phyloP scores from a whole-genome alignment of 2,329 filamentous ascomycete genomes.

The Epichloe glyceriae region DNA sequence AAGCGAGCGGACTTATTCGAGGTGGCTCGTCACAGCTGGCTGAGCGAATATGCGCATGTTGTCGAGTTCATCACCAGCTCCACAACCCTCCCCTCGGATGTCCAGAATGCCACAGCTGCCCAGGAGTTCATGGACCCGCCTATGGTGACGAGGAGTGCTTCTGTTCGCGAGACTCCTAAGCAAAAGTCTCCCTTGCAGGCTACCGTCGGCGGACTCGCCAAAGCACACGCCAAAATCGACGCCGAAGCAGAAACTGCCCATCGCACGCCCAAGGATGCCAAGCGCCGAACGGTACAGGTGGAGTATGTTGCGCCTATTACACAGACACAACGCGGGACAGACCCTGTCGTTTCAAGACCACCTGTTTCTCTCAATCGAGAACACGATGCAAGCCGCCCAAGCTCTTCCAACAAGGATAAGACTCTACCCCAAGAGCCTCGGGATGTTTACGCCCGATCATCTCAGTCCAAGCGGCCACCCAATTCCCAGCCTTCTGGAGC shows the following conservation, averaged over 20 bases:
- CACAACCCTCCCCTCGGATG: constrained; percentile 76
- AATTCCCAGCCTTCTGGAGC: constrained; percentile 29
- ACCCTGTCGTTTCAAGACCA: constrained; percentile 15
- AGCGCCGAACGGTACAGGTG: constrained; percentile 88
- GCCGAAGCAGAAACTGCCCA: constrained; percentile 41
- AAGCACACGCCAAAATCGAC: constrained; percentile 65
- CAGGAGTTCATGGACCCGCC: constrained; percentile 45
- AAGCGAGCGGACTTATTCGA: constrained; percentile 95
- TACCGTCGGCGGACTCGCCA: constrained; percentile 49
- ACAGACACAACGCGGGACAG: constrained; percentile 60
- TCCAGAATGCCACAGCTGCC: constrained; percentile 63
- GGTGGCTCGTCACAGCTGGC: constrained; percentile 93
- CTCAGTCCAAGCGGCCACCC: constrained; percentile 29
- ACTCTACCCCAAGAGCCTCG: constrained; percentile 47
- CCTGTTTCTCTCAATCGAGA: constrained; percentile 20
- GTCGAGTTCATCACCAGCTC: constrained; percentile 95
- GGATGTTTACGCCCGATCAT: constrained; percentile 27
- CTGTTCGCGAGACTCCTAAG: constrained; percentile 78
- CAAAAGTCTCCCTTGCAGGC: constrained; percentile 38
- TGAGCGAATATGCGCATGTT: constrained; percentile 92
- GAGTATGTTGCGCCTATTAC: constrained; percentile 92
- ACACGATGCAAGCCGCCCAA: constrained; percentile 25
- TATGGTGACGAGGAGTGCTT: constrained; percentile 69
- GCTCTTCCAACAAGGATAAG: constrained; percentile 36
- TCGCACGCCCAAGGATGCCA: constrained; percentile 69